Percentiles rank a stretch among this genome's conserved stretches.
Conservation (phyloP, 306 rosid genomes). For the Hippophae rhamnoides region DNA sequence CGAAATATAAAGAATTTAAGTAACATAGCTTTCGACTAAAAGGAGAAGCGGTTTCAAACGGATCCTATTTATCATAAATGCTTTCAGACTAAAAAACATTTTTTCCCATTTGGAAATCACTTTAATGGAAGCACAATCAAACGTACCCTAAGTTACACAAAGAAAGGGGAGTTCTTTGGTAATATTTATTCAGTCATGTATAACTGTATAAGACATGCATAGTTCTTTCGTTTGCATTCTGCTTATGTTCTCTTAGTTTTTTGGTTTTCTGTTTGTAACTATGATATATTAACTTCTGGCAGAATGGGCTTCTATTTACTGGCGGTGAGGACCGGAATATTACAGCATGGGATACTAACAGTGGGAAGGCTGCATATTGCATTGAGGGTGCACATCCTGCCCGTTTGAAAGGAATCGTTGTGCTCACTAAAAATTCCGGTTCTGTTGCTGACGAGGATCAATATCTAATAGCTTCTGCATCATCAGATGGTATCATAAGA, state of each 20-base stretch:
- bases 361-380: slow-evolving; percentile 61
- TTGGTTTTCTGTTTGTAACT: neutral
- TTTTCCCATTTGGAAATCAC: too few species aligned
- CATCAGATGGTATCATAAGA: slow-evolving; percentile 77
- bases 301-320: slow-evolving; percentile 71
- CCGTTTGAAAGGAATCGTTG: slow-evolving; percentile 81
- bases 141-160: too few species aligned
- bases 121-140: too few species aligned
- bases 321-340: slow-evolving; percentile 74
- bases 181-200: too few species aligned
- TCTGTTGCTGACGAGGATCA: slow-evolving; percentile 49
- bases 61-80: too few species aligned
- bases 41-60: too few species aligned
- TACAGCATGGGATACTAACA: slow-evolving; percentile 77
- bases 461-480: slow-evolving; percentile 65
- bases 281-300: slow-evolving; percentile 14
- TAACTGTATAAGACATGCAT: too few species aligned
- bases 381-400: slow-evolving; percentile 71
- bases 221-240: neutral
- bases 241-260: neutral
- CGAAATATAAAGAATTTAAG: too few species aligned
- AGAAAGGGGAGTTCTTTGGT: too few species aligned
- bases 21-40: too few species aligned
- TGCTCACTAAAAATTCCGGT: slow-evolving; percentile 35
- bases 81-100: too few species aligned